Conservation (phyloP, 306 rosid species). For the Vachellia pachyceras region DNA sequence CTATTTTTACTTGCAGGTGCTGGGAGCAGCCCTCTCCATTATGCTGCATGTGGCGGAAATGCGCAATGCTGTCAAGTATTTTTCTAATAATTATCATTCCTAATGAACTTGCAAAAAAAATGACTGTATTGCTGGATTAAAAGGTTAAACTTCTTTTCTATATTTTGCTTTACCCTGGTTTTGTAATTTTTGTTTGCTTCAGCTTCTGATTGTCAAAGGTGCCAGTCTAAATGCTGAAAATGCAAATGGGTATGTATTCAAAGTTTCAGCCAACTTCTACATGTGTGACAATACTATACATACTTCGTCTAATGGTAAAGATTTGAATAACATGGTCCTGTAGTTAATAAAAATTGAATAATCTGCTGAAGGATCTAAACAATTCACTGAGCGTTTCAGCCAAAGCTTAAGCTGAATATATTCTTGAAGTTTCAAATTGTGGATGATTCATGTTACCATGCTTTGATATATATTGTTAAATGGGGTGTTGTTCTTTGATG, state of each 20-base stretch:
- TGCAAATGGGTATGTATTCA: conserved; percentile 74
- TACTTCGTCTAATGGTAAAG: conserved; percentile 4
- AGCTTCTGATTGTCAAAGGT: conserved; percentile 87
- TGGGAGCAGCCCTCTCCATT: conserved; percentile 96
- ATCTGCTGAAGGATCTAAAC: conserved; percentile 12
- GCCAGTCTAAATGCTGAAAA: conserved; percentile 78
- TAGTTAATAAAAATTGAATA: conserved; percentile 12
- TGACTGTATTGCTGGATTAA: conserved; percentile 23
- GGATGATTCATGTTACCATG: no score
- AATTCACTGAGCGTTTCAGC: conserved; percentile 13
- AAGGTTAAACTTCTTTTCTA: conserved; percentile 33
- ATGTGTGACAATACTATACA: conserved; percentile 23
- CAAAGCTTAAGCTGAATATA: neutral
- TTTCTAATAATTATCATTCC: conserved; percentile 25
- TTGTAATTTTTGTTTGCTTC: conserved; percentile 46
- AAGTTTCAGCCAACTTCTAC: conserved; percentile 32
- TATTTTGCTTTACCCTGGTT: conserved; percentile 11
- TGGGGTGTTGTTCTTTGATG: conserved; percentile 6
- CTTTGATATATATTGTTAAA: neutral
- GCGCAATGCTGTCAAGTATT: conserved; percentile 93
- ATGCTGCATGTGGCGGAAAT: conserved; percentile 98
- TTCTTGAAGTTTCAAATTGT: neutral
- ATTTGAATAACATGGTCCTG: conserved; percentile 23
- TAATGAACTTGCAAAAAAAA: conserved; percentile 3
- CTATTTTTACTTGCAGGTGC: conserved; percentile 65